Conservation (phyloP, 2,329 filamentous ascomycete genomes). For the Tricladium varicosporioides region DNA sequence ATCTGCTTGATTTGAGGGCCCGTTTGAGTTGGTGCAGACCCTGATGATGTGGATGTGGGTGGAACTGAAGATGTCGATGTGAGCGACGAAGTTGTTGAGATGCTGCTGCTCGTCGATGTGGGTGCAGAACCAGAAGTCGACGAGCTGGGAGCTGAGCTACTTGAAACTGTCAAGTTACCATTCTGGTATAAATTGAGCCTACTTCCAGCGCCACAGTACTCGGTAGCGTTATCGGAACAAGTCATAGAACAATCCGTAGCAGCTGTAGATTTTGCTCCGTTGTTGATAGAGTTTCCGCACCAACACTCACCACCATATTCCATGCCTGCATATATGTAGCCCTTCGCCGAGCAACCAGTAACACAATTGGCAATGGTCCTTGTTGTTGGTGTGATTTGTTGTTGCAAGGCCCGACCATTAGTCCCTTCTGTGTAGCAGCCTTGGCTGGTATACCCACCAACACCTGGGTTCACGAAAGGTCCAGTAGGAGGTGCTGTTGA, state of each 20-base stretch:
- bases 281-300: slow-evolving; percentile 28
- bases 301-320: slow-evolving; percentile 31
- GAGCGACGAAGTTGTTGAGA: background rate
- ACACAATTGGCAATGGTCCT: slow-evolving; percentile 22
- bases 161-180: background rate
- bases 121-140: background rate
- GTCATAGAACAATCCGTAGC: slow-evolving; percentile 31
- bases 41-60: background rate
- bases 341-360: slow-evolving; percentile 15
- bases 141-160: background rate
- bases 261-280: slow-evolving; percentile 20
- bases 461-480: slow-evolving; percentile 31
- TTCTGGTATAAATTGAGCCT: slow-evolving; percentile 29
- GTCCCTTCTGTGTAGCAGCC: slow-evolving; percentile 38
- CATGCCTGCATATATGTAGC: slow-evolving; percentile 40
- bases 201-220: slow-evolving; percentile 35
- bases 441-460: slow-evolving; percentile 32
- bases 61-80: slow-evolving; percentile 13
- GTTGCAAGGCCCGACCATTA: slow-evolving; percentile 28
- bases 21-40: slow-evolving; percentile 12
- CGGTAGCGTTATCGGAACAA: slow-evolving; percentile 29
- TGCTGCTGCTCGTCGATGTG: background rate
- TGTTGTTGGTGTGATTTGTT: slow-evolving; percentile 9
- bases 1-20: slow-evolving; percentile 19
- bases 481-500: slow-evolving; percentile 16